Base-by-base conservation (phyloP, 1,139 yeast genomes). In the Meyerozyma guilliermondii region DNA sequence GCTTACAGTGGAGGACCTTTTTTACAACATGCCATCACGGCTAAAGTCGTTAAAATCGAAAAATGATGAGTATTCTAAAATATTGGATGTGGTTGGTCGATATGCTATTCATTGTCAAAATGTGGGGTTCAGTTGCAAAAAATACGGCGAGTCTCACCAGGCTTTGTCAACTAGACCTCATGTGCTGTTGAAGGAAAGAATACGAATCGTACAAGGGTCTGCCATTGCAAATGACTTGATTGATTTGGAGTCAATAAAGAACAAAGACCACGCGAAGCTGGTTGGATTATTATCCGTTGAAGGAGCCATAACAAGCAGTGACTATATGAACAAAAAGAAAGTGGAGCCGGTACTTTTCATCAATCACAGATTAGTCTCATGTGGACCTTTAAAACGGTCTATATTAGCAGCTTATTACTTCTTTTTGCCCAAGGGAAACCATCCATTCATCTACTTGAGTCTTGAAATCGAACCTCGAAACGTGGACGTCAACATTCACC, bases 401-500 rank as follows among this genome's bases (percentile, higher is more conserved):
- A 54, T 94, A 0, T 63, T 68, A 28, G 80, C 87, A 16, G 69
- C 86, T 0, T 88, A 83, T 52, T 70, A 78, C 18, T 67, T 74
- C 10, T 87, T 79, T 57, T 63, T 92, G 13, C 96, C 98, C 0
- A 86, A 83, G 49, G 95, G 95, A 0, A 78, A 76, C 39, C 81
- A 76, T 49, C 86, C 96, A 0, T 92, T 92, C 58, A 74, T 87
- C 1, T 92, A 89, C 60, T 50, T 92, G 42, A 74, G 87, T 39
- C 59, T 92, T 18, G 69, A 70, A 31, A 79, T 92, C 5, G 68
- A 72, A 16, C 87, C 97, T 0, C 67, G 65, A 28, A 82, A 83
- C 46, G 71, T 92, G 11, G 99, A 92, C 59, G 98, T 92, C 9
- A 92, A 92, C 59, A 82, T 94, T 8, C 98, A 94, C 56, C 99